Evolutionary conservation across 495 filamentous ascomycete species (phyloP), one percentile per base, ranked within the genome.

Genomic region (Annulohypoxylon maeteangense): DNA sequence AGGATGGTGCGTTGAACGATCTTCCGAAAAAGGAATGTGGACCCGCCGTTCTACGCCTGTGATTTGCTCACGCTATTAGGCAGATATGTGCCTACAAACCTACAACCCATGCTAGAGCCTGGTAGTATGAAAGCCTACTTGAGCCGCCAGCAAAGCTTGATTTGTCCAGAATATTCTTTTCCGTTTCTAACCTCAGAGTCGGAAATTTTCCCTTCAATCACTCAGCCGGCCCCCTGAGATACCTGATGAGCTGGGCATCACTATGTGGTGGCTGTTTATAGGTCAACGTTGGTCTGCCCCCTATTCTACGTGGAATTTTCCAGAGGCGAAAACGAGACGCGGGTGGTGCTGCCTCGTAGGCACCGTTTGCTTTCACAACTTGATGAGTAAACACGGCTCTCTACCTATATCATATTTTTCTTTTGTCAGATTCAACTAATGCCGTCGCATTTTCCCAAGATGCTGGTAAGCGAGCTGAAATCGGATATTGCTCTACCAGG

Each of bases 21-120:
- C 47, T 65, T 65, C 65, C 61, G 31, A 61, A 56, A 69, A 68
- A 12, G 65, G 70, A 65, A 73, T 68, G 70, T 73, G 65, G 70
- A 47, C 25, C 55, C 14, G 18, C 40, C 14, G 58, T 68, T 72
- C 42, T 25, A 22, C 42, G 7, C 54, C 48, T 45, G n/a, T 72
- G 65, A 68, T 73, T 68, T 34, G 65, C 40, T 57, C 47, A 5
- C 20, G 42, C 1, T n/a, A 32, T 34, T 18, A 54, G 47, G 14
- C 42, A 20, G 23, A 27, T n/a, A 42, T 67, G 47, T 56, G 10
- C 36, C 36, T n/a, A 40, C n/a, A 40, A 40, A n/a, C 11, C 40
- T 20, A n/a, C 16, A 25, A 56, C 29, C 47, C 23, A n/a, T 51
- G 12, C 47, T 25, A 48, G 45, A 48, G 22, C 20, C 25, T 53